Base-by-base conservation (phyloP, 306 rosid genomes). In the Pyrus communis region DNA sequence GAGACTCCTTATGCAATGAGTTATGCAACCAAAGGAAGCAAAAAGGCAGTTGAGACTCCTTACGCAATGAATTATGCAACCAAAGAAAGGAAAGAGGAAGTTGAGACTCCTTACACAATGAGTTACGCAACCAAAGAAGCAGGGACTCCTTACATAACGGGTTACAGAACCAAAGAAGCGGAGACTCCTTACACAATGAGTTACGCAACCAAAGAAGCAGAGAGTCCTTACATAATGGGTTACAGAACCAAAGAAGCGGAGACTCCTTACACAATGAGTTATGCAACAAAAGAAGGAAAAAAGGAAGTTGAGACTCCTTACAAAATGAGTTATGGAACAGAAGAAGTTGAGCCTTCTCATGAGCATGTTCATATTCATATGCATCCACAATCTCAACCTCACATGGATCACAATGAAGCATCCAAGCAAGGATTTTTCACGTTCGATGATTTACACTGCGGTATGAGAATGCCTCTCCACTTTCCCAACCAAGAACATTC, bases 381-480 rank as follows among this genome's bases (percentile, higher is more conserved):
- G 18, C 69, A 79, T 54, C n/a, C 71, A 58, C 55, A 67, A 65
- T 58, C 59, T 43, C 49, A 61, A 31, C 38, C 79, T 7, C 68
- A 60, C 1, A 11, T 46, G 65, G 83, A 89, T 55, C 91, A 75
- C 3, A 78, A 17, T 7, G 88, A 86, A 75, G 91, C 91, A 65
- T 86, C 82, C 80, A 84, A 84, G 82, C 9, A 25, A 23, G 90
- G 91, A 1, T 86, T 88, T 80, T 90, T 88, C 58, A 43, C 81
- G 10, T 42, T 86, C 21, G 75, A 83, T 17, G 89, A 90, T 77
- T 54, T 88, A 15, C 15, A 71, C 74, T 80, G 72, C 10, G 91
- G 88, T 69, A 85, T 80, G n/a, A 75, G 11, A 19, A 83, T 90
- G 96, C 78, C 88, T 19, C 86, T 86, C 19, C 69, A 85, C 71